Conservation (phyloP, 2,329 filamentous ascomycete species). For the Arthrinium puccinioides region DNA sequence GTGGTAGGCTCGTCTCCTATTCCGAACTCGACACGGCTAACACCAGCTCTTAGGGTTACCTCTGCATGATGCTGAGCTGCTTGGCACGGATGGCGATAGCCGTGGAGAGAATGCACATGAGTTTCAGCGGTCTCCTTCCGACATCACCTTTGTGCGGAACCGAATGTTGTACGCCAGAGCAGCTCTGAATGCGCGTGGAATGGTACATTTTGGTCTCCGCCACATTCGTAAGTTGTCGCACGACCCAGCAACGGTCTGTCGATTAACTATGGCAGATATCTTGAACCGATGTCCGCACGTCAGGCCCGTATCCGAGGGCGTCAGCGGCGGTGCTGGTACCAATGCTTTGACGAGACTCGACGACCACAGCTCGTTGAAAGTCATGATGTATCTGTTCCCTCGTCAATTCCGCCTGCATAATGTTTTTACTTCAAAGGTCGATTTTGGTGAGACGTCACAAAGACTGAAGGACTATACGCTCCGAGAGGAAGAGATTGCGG, state of each 20-base stretch:
- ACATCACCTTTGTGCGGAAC: conserved; percentile 70
- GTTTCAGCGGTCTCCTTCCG: conserved; percentile 32
- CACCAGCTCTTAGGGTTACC: conserved; percentile 35
- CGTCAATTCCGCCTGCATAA: conserved; percentile 86
- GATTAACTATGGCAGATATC: conserved; percentile 67
- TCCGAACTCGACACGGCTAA: conserved; percentile 1
- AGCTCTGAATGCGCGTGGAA: conserved; percentile 58
- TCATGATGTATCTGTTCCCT: conserved; percentile 93
- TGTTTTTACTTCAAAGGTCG: conserved; percentile 69
- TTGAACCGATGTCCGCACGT: conserved; percentile 60
- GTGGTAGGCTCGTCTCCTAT: conserved; percentile 48
- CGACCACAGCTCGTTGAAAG: conserved; percentile 51
- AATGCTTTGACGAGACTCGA: conserved; percentile 21
- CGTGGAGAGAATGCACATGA: conserved; percentile 2
- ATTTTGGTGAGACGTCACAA: conserved; percentile 60
- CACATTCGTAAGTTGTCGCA: conserved; percentile 71
- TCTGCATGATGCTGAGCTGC: conserved; percentile 37
- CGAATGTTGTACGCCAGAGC: conserved; percentile 82
- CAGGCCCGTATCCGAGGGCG: conserved; percentile 4
- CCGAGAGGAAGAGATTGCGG: conserved; percentile 71
- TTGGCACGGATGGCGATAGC: neutral
- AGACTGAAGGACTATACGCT: conserved; percentile 78
- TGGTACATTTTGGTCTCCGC: conserved; percentile 66
- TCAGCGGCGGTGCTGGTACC: conserved; percentile 3
- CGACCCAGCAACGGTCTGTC: too few relatives aligned